A percentile compares a stretch with the other conserved stretches of the same genome.
phyloP scores from a whole-genome alignment of 305 asterid species.

The Rubia occidens region DNA sequence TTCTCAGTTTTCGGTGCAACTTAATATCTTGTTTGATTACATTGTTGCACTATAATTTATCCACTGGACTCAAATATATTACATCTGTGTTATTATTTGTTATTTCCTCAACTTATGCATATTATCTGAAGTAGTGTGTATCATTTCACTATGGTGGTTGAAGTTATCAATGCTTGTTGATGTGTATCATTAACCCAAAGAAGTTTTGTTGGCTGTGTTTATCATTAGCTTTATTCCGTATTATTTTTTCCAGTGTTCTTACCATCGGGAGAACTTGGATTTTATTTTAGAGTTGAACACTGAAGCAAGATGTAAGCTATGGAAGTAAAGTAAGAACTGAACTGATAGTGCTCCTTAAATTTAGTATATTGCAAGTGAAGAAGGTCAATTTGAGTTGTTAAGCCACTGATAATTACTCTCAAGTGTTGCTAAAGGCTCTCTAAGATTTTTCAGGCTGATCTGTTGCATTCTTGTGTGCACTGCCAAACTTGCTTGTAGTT shows the following conservation, averaged over 20 bases:
- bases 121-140: too few relatives aligned
- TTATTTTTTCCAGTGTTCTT: background rate
- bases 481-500: background rate
- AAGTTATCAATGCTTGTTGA: too few relatives aligned
- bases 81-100: background rate
- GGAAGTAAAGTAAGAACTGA: background rate
- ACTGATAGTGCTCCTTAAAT: background rate
- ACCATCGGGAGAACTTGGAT: background rate
- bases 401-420: background rate
- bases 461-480: background rate
- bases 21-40: background rate
- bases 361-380: background rate
- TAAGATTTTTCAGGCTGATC: too few relatives aligned
- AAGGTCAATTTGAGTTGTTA: background rate
- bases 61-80: too few relatives aligned
- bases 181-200: background rate
- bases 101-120: background rate
- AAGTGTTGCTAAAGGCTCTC: background rate
- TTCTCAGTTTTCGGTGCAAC: background rate
- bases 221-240: too few relatives aligned
- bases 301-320: background rate
- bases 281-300: background rate
- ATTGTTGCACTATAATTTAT: too few relatives aligned
- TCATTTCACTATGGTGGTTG: too few relatives aligned
- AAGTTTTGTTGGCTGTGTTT: background rate